phyloP scores from a whole-genome alignment of 208 protist species.

The Leishmania braziliensis region DNA sequence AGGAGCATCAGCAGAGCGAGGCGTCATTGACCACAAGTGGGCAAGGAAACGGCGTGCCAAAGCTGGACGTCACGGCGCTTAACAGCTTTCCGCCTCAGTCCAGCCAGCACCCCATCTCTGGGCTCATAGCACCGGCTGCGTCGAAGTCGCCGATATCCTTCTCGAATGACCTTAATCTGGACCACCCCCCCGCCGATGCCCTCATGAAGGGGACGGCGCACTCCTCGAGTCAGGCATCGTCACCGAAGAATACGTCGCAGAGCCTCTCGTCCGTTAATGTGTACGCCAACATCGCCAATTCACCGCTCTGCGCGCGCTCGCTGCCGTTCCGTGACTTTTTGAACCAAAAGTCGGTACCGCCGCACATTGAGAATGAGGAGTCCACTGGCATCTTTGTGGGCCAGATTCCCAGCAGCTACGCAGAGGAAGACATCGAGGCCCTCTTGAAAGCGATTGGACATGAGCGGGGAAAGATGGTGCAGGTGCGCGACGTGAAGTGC shows the following conservation, averaged over 20 bases:
- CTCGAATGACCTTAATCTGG: conserved; percentile 12
- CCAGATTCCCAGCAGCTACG: conserved; percentile 78
- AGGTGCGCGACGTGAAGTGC: conserved; percentile 79
- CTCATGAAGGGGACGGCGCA: not conserved
- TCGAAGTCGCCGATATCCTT: conserved; percentile 17
- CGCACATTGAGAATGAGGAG: conserved; percentile 45
- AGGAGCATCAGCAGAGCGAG: not conserved
- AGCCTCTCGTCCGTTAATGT: conserved; percentile 34
- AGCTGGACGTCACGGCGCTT: conserved; percentile 27
- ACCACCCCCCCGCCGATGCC: not conserved
- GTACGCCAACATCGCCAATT: conserved; percentile 48
- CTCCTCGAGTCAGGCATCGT: conserved; percentile 16
- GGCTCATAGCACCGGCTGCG: not conserved
- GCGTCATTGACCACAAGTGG: not conserved
- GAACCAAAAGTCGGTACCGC: conserved; percentile 37
- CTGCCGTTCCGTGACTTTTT: conserved; percentile 64
- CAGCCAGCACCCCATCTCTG: not conserved
- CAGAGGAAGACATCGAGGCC: conserved; percentile 69
- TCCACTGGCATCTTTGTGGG: conserved; percentile 79
- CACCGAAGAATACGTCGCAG: conserved; percentile 27
- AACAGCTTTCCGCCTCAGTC: conserved; percentile 5
- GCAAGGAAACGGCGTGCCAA: conserved; percentile 10
- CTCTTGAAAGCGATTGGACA: conserved; percentile 68
- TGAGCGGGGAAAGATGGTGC: conserved; percentile 48
- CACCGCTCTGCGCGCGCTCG: conserved; percentile 41